These are phyloP conservation scores for Paecilomyces formosus DNA, from an alignment of 2,329 filamentous ascomycete genomes.

Conservation along the genomic window DNA sequence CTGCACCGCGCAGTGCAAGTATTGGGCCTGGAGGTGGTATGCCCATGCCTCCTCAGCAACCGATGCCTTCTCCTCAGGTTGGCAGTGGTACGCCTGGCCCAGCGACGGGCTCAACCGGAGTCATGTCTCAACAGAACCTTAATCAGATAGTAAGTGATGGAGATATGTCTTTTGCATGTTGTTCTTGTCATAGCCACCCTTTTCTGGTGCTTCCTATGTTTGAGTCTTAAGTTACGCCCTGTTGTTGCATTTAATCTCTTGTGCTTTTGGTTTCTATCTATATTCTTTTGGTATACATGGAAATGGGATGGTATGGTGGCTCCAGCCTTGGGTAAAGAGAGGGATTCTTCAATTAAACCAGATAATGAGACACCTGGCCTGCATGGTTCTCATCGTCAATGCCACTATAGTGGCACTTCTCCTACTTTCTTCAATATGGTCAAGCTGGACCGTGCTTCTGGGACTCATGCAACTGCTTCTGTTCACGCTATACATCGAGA, in stretches of 20 bases:
- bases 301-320: background rate
- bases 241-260: background rate
- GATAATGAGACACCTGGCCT: background rate
- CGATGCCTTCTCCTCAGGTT: slow-evolving; percentile 40
- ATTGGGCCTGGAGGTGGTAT: slow-evolving; percentile 40
- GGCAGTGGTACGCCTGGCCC: slow-evolving; percentile 33
- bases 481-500: background rate
- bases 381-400: background rate
- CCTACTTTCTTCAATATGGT: background rate
- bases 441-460: background rate
- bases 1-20: slow-evolving; percentile 41
- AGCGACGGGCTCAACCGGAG: slow-evolving; percentile 25
- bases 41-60: slow-evolving; percentile 42
- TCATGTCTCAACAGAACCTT: slow-evolving; percentile 76
- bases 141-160: slow-evolving; percentile 80
- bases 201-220: slow-evolving; percentile 2
- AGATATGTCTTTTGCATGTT: slow-evolving; percentile 4
- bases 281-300: background rate
- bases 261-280: background rate
- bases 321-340: background rate
- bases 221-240: background rate
- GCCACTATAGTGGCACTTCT: background rate
- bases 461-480: background rate
- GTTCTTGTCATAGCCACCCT: background rate
- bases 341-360: background rate